Evolutionary conservation across 257 asterid species (phyloP).

Genomic region (Solanum peruvianum): DNA sequence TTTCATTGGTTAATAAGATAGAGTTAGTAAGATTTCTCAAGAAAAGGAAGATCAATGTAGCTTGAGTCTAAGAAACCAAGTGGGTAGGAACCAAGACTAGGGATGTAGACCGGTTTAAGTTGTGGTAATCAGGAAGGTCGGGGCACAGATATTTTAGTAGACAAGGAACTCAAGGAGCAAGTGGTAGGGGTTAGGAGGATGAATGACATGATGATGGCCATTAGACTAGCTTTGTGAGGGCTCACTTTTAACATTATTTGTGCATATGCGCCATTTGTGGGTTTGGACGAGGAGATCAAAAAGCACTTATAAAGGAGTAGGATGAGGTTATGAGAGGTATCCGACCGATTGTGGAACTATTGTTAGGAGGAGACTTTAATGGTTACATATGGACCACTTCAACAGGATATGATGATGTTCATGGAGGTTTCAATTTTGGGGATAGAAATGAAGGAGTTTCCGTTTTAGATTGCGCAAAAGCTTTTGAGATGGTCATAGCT

Average conservation of each 20-base stretch:
- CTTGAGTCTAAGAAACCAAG: not conserved
- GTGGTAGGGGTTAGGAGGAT: not conserved
- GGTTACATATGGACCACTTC: not conserved
- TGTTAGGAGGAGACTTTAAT: not conserved
- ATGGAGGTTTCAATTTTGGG: not conserved
- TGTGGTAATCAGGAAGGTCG: not conserved
- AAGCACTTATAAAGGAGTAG: not conserved
- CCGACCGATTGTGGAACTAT: not conserved
- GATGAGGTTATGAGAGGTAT: not conserved
- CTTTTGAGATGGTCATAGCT: not conserved
- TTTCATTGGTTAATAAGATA: not conserved
- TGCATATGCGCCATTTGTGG: not conserved
- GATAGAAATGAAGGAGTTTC: not conserved
- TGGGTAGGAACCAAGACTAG: not conserved
- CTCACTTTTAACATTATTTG: not conserved
- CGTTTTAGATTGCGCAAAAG: not conserved
- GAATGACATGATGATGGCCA: not conserved
- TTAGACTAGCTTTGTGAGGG: not conserved
- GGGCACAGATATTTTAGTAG: not conserved
- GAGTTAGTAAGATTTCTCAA: not conserved
- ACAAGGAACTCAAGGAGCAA: not conserved
- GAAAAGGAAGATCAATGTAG: not conserved
- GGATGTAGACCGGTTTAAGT: not conserved
- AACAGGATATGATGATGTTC: not conserved
- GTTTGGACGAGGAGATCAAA: not conserved